Evolutionary conservation across 192 early-diverging fungal genomes (phyloP), one percentile per base, ranked within the genome.

Genomic region (Phlyctochytrium planicorne): DNA sequence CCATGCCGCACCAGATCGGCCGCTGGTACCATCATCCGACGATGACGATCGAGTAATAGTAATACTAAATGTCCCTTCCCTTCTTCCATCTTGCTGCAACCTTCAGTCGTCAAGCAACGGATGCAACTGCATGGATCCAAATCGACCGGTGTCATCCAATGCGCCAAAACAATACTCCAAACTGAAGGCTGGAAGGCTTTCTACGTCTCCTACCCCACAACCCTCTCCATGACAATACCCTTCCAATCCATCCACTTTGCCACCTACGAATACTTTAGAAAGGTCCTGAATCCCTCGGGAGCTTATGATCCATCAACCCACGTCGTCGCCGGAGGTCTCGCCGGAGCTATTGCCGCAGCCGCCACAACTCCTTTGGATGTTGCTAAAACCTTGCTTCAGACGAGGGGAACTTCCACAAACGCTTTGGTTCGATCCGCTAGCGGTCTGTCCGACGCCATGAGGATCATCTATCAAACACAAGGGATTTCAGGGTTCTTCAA

Each of bases 291-390:
- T 65, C 93, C 94, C 2, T 53, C 78, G 0, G 90, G 91, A 53
- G 50, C 52, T 0, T 98, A 98, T 71, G 91, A 93, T 74, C 96
- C 96, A 14, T 71, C 84, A 34, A 91, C 91, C 0, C 96, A 98
- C 68, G 85, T 93, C 52, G 70, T 85, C 0, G 88, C 94, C 14
- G 96, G 96, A 17, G 96, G 87, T 24, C 69, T 93, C 55, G 95
- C 96, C 2, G 96, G 96, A 40, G 92, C 89, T 0, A 69, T 94
- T 1, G 96, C 96, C 0, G 88, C 93, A 0, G 86, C 91, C 14
- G 74, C 90, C 33, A 98, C 96, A 0, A 98, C 91, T 27, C 96
- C 96, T 0, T 76, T 98, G n/a, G 95, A 98, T 75, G 94, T 96
- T 17, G 89, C 90, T 34, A 97, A 97, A 73, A 98, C 96, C n/a